Evolutionary conservation across 495 filamentous ascomycete genomes (phyloP).

Genomic region (Chlorociboria aeruginascens): DNA sequence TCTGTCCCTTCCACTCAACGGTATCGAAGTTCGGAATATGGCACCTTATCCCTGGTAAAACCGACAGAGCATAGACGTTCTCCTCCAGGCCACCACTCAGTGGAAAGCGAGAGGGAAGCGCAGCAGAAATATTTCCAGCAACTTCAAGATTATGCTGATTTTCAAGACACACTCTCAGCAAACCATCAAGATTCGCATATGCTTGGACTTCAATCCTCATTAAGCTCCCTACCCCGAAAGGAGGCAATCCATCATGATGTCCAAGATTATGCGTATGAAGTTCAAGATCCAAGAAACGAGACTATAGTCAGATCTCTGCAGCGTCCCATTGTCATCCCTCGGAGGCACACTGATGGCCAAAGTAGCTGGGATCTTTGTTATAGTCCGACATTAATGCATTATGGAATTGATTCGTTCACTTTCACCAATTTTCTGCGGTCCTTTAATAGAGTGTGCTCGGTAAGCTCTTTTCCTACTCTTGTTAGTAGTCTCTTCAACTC

Average conservation of each 20-base stretch:
- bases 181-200: slow-evolving; percentile 6
- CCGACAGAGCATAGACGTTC: too few relatives aligned
- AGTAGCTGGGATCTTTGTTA: slow-evolving; percentile 31
- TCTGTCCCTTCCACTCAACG: background rate
- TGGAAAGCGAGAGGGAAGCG: too few relatives aligned
- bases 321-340: slow-evolving; percentile 16
- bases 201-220: background rate
- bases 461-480: background rate
- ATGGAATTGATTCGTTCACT: slow-evolving; percentile 25
- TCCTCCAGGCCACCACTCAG: too few relatives aligned
- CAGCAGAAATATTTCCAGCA: slow-evolving; percentile 2
- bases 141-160: slow-evolving; percentile 12
- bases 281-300: background rate
- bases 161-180: slow-evolving; percentile 9
- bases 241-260: background rate
- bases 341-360: slow-evolving; percentile 19
- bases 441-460: slow-evolving; percentile 23
- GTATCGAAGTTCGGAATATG: too few relatives aligned
- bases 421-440: slow-evolving; percentile 30
- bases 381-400: slow-evolving; percentile 26
- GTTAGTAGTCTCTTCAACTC: background rate
- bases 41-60: too few relatives aligned
- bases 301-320: too few relatives aligned
- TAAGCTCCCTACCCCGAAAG: too few relatives aligned
- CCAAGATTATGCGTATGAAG: background rate